These are phyloP conservation scores for Candolleomyces efflorescens DNA, from an alignment of 768 basidiomycete genomes.

Conservation along the genomic window DNA sequence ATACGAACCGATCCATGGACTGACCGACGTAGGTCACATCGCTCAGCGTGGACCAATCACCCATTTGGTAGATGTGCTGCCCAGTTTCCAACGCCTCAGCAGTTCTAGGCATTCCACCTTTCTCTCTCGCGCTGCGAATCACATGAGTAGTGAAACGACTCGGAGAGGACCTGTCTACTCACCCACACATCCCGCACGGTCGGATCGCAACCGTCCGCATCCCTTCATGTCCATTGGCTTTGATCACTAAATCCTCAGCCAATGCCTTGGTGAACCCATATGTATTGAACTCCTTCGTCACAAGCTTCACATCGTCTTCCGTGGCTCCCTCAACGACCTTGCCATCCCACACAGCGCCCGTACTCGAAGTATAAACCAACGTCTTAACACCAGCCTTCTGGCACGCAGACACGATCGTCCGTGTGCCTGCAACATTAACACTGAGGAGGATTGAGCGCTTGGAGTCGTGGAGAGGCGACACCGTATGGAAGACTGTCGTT, in stretches of 20 bases:
- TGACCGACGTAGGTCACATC: slow-evolving; percentile 52
- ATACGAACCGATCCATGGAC: too few species aligned
- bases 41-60: slow-evolving; percentile 45
- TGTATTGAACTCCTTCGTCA: slow-evolving; percentile 34
- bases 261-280: slow-evolving; percentile 52
- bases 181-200: slow-evolving; percentile 56
- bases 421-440: slow-evolving; percentile 51
- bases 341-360: slow-evolving; percentile 47
- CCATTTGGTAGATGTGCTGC: slow-evolving; percentile 35
- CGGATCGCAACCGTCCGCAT: slow-evolving; percentile 45
- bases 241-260: slow-evolving; percentile 46
- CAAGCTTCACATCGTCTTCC: slow-evolving; percentile 43
- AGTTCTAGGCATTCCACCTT: slow-evolving; percentile 58
- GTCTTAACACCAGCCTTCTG: slow-evolving; percentile 33
- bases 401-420: slow-evolving; percentile 40
- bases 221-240: slow-evolving; percentile 40
- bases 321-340: slow-evolving; percentile 41
- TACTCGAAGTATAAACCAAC: slow-evolving; percentile 51
- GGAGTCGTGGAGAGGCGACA: slow-evolving; percentile 40
- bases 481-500: slow-evolving; percentile 51
- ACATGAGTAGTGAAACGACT: neutral
- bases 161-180: slow-evolving; percentile 15
- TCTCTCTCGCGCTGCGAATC: slow-evolving; percentile 57
- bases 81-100: slow-evolving; percentile 42
- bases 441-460: slow-evolving; percentile 35